These are phyloP conservation scores for Ceraceosorus guamensis DNA, from an alignment of 1,284 basidiomycete species.

Conservation along the genomic window DNA sequence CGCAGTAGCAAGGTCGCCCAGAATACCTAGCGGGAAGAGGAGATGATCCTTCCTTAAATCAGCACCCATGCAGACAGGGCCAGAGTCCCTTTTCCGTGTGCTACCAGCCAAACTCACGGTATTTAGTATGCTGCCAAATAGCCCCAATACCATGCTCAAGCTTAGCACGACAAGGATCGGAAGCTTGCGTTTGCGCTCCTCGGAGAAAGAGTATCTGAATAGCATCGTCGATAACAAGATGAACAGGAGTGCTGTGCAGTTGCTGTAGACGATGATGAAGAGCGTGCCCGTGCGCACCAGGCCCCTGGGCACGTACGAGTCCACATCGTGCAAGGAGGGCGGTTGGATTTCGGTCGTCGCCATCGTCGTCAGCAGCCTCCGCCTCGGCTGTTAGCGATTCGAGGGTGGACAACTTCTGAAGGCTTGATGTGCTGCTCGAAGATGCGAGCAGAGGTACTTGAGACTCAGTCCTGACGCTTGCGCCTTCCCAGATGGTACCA, in stretches of 20 bases:
- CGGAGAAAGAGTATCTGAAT: conserved; percentile 25
- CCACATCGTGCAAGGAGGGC: no score
- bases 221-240: conserved; percentile 25
- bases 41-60: not conserved
- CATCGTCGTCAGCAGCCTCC: no score
- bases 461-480: no score
- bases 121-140: conserved; percentile 26
- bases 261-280: conserved; percentile 34
- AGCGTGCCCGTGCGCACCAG: conserved; percentile 26
- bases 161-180: conserved; percentile 26
- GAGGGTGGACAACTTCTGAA: no score
- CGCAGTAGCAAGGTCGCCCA: conserved; percentile 28
- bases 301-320: conserved; percentile 15
- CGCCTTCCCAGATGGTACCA: no score
- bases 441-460: no score
- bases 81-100: no score
- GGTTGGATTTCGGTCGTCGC: no score
- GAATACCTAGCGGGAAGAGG: conserved; percentile 8
- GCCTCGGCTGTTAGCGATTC: no score
- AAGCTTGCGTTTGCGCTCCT: conserved; percentile 14
- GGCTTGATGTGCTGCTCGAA: no score
- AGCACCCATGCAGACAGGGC: no score
- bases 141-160: conserved; percentile 22
- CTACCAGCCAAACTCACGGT: no score
- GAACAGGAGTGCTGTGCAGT: conserved; percentile 28